Evolutionary conservation across 1,284 basidiomycete genomes (phyloP).

Genomic region (Sporisorium reilianum): DNA sequence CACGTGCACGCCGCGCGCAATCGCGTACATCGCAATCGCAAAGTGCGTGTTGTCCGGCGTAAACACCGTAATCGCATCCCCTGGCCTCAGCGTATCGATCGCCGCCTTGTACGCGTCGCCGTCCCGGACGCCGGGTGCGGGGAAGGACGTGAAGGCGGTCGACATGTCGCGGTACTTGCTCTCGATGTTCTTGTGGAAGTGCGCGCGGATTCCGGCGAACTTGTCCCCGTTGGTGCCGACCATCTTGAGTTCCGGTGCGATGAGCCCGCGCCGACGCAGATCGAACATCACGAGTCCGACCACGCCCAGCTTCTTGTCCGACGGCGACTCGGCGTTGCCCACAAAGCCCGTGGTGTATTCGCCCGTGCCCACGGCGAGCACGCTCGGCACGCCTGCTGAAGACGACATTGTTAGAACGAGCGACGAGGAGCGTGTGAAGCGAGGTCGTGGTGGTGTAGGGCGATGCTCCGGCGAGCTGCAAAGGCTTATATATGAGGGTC

Average conservation of each 20-base stretch:
- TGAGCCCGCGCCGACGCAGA: slow-evolving; percentile 85
- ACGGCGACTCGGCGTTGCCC: slow-evolving; percentile 86
- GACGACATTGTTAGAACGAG: slow-evolving; percentile 3
- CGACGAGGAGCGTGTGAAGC: neutral
- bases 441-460: neutral
- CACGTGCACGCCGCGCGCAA: slow-evolving; percentile 85
- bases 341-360: slow-evolving; percentile 90
- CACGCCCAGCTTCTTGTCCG: slow-evolving; percentile 89
- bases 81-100: slow-evolving; percentile 81
- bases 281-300: slow-evolving; percentile 91
- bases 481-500: neutral
- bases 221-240: slow-evolving; percentile 85
- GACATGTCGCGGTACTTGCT: slow-evolving; percentile 87
- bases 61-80: slow-evolving; percentile 88
- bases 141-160: slow-evolving; percentile 83
- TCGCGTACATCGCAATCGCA: slow-evolving; percentile 84
- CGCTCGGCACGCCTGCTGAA: slow-evolving; percentile 31
- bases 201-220: slow-evolving; percentile 84
- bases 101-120: slow-evolving; percentile 87
- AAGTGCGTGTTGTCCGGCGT: slow-evolving; percentile 84
- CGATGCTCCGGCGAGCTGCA: too few relatives aligned
- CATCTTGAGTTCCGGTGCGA: slow-evolving; percentile 78
- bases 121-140: slow-evolving; percentile 78
- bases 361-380: slow-evolving; percentile 50
- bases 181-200: slow-evolving; percentile 85